phyloP scores from a whole-genome alignment of 495 filamentous ascomycete genomes.

The Penicillium roqueforti region DNA sequence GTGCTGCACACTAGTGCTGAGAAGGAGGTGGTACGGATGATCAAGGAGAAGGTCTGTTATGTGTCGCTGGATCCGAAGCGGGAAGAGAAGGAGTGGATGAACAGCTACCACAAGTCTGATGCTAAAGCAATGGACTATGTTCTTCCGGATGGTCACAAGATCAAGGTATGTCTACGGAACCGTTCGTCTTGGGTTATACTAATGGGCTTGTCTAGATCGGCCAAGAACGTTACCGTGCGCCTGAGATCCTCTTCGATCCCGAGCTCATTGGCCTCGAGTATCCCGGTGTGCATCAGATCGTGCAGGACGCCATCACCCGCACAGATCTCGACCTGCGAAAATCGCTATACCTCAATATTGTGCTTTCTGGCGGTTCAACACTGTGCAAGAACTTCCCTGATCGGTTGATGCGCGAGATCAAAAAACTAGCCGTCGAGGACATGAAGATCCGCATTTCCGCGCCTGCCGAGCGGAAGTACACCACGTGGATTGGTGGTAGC shows the following conservation, averaged over 20 bases:
- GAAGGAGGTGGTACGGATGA: conserved; percentile 93
- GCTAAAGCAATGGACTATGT: conserved; percentile 78
- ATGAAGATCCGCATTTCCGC: conserved; percentile 99
- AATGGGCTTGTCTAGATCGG: conserved; percentile 55
- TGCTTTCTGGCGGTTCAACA: conserved; percentile 91
- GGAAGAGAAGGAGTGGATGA: conserved; percentile 94
- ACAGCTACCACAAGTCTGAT: conserved; percentile 49
- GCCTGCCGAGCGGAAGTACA: conserved; percentile 95
- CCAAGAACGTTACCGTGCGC: conserved; percentile 88
- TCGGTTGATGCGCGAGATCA: conserved; percentile 84
- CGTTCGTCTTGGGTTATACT: not conserved
- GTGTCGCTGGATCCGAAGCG: conserved; percentile 86
- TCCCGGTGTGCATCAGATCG: conserved; percentile 94
- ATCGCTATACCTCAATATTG: conserved; percentile 90
- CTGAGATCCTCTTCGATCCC: conserved; percentile 96
- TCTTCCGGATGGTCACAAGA: conserved; percentile 85
- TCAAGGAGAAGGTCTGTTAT: conserved; percentile 93
- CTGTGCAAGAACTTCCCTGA: conserved; percentile 94
- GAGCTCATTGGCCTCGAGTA: conserved; percentile 97
- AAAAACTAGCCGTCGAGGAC: conserved; percentile 89
- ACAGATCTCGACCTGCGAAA: conserved; percentile 98
- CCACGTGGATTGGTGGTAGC: conserved; percentile 97
- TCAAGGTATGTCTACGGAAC: conserved; percentile 60
- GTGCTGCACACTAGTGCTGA: conserved; percentile 97
- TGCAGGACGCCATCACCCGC: conserved; percentile 91